Base-by-base conservation (phyloP, 345 rosid genomes). In the Aquilaria sinensis region DNA sequence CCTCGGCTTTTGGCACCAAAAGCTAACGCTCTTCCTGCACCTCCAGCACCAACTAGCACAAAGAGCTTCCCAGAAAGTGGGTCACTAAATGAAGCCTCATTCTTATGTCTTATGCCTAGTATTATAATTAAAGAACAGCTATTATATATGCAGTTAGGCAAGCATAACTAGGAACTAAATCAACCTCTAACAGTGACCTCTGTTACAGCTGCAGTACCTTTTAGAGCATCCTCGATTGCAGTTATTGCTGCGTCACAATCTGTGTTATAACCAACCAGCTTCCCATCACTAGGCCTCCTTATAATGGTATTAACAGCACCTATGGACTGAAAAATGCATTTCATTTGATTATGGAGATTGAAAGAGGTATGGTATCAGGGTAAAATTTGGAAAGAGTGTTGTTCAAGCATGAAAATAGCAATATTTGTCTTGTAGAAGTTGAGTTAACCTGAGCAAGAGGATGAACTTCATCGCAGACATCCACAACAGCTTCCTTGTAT, bases 1-100 rank as follows among this genome's bases (percentile, higher is more conserved):
- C 87, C 85, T 70, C 80, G 73, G 29, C 62, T 83, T 60, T 72
- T 78, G 37, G 84, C 90, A 37, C 85, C 87, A 48, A 82, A 78
- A n/a, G 84, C 90, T 58, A 82, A 71, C 55, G 90, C 87, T 75
- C 86, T 70, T 56, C 87, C 87, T 11, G 90, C 90, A 31, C 87
- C 87, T 47, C 87, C 87, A 52, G 85, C 90, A 12, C 90, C 90
- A 51, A 73, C 84, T 10, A 82, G 65, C 53, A 82, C 85, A 56
- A 85, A 85, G 57, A 72, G 66, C 67, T 69, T 85, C 61, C 90
- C 87, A 0, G 64, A 45, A 53, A 85, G 47, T 10, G 77, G 70
- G 13, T 83, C 64, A 57, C 55, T 52, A 23, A 47, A 59, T 71
- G 65, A 66, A 15, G 30, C 34, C 43, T 62, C 34, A 34, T 64